phyloP scores from a whole-genome alignment of 2,329 filamentous ascomycete species.

The Myotisia sp. region DNA sequence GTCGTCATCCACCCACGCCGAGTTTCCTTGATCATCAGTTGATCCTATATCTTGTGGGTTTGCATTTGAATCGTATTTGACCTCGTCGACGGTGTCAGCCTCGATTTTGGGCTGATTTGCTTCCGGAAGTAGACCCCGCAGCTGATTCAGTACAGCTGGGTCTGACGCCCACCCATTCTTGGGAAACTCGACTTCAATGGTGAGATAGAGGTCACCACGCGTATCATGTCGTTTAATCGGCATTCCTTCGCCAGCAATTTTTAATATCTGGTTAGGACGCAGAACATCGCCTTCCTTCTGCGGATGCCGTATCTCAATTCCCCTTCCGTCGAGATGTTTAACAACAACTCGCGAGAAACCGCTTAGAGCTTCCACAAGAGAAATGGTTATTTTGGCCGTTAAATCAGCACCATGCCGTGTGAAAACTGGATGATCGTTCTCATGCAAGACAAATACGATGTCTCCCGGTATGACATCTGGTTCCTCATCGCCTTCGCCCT shows the following conservation, averaged over 20 bases:
- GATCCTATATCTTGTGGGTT: conserved; percentile 57
- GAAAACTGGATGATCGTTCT: conserved; percentile 70
- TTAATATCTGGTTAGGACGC: conserved; percentile 70
- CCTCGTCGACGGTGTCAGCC: conserved; percentile 68
- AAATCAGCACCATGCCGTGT: conserved; percentile 72
- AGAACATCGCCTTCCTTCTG: conserved; percentile 66
- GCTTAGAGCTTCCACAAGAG: conserved; percentile 66
- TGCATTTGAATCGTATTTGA: conserved; percentile 69
- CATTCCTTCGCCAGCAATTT: conserved; percentile 85
- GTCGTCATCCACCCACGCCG: conserved; percentile 37
- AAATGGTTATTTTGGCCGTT: conserved; percentile 65
- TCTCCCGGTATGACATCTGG: conserved; percentile 83
- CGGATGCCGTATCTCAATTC: conserved; percentile 66
- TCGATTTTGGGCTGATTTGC: conserved; percentile 46
- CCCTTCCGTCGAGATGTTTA: conserved; percentile 84
- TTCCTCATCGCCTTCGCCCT: conserved; percentile 86
- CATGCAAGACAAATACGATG: conserved; percentile 75
- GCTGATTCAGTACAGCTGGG: conserved; percentile 52
- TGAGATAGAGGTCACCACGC: conserved; percentile 75
- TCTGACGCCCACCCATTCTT: conserved; percentile 68
- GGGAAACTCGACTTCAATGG: conserved; percentile 78
- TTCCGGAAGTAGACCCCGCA: conserved; percentile 61
- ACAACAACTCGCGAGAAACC: conserved; percentile 85
- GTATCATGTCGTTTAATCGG: conserved; percentile 71
- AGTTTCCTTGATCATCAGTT: conserved; percentile 28